phyloP scores from a whole-genome alignment of 306 rosid genomes.

The Begonia loranthoides region DNA sequence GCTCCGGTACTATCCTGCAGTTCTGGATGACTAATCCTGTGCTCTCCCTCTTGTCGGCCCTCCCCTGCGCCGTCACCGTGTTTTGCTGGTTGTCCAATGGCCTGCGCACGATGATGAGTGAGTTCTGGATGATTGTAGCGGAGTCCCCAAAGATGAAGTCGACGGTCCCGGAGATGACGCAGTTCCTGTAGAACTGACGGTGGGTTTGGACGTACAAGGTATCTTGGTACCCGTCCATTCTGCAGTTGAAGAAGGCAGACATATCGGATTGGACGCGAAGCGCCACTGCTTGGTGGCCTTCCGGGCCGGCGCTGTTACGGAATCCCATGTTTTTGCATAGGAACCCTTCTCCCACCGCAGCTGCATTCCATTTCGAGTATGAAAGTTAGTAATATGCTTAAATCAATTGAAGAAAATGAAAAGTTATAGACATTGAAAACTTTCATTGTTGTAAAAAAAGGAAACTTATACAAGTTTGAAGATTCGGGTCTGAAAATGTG shows the following conservation, averaged over 20 bases:
- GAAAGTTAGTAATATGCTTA: background rate
- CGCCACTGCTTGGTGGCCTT: constrained; percentile 72
- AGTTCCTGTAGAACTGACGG: constrained; percentile 63
- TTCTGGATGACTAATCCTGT: constrained; percentile 44
- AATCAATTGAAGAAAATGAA: too few relatives aligned
- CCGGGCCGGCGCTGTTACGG: constrained; percentile 52
- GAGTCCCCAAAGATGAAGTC: constrained; percentile 68
- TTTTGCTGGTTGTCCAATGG: constrained; percentile 28
- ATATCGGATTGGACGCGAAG: constrained; percentile 42
- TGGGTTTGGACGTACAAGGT: constrained; percentile 41
- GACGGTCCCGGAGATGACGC: constrained; percentile 60
- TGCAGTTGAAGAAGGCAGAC: constrained; percentile 41
- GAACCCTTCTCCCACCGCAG: constrained; percentile 26
- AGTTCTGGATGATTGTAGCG: constrained; percentile 38
- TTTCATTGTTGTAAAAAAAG: too few relatives aligned
- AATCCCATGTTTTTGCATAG: constrained; percentile 39
- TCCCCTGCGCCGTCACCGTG: constrained; percentile 44
- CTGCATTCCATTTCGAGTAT: constrained; percentile 13
- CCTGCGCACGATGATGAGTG: constrained; percentile 29
- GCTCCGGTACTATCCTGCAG: constrained; percentile 38
- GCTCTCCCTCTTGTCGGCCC: background rate
- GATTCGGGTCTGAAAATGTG: too few relatives aligned
- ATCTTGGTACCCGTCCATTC: constrained; percentile 56
- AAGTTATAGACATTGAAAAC: too few relatives aligned
- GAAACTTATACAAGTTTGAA: too few relatives aligned